phyloP scores from a whole-genome alignment of 2,329 filamentous ascomycete species.

The Ceratocystis diversiconidia region DNA sequence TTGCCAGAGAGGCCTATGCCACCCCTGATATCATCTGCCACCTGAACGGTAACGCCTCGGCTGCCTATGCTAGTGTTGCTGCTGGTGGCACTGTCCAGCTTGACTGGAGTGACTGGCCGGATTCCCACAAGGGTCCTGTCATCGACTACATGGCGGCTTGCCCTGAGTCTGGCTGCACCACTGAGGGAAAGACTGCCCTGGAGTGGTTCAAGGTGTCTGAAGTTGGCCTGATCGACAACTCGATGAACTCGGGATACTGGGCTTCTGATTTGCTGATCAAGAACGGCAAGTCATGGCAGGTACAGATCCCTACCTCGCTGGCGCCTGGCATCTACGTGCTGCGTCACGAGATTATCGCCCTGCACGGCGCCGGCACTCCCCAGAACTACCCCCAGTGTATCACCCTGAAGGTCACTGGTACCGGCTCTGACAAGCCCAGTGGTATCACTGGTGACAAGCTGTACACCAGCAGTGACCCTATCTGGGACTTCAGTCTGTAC shows the following conservation, averaged over 20 bases:
- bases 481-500: conserved; percentile 28
- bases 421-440: conserved; percentile 23
- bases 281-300: conserved; percentile 33
- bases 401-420: conserved; percentile 34
- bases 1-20: conserved; percentile 30
- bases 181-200: conserved; percentile 36
- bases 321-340: conserved; percentile 40
- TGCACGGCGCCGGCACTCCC: conserved; percentile 35
- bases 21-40: conserved; percentile 36
- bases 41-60: conserved; percentile 29
- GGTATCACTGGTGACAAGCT: conserved; percentile 26
- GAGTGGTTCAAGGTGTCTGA: conserved; percentile 47
- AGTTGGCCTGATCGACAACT: conserved; percentile 35
- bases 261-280: conserved; percentile 38
- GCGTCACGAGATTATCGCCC: conserved; percentile 41
- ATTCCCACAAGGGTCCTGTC: conserved; percentile 46
- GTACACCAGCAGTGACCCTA: conserved; percentile 26
- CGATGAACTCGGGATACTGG: conserved; percentile 34
- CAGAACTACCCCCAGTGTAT: conserved; percentile 41
- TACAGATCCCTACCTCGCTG: conserved; percentile 34
- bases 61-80: conserved; percentile 32
- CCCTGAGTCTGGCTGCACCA: conserved; percentile 36
- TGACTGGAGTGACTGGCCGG: conserved; percentile 53
- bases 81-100: conserved; percentile 45
- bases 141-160: conserved; percentile 46